Evolutionary conservation across 1,284 basidiomycete genomes (phyloP), one percentile per base, ranked within the genome.

Genomic region (Kalmanozyma brasiliensis): DNA sequence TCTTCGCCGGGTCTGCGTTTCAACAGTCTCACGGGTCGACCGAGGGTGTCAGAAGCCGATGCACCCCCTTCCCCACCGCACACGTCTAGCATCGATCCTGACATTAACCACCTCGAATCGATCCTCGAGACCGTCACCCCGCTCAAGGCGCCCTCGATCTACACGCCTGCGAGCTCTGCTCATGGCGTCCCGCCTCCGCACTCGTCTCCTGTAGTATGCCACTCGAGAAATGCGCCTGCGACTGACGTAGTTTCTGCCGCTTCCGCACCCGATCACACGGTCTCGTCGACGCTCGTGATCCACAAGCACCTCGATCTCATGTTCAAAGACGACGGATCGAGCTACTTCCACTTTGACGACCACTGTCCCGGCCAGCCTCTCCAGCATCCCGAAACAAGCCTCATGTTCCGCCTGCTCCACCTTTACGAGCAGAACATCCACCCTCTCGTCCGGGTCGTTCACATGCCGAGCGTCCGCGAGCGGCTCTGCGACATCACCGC

Each of bases 401-500:
- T 58, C 26, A 58, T 58, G 40, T 58, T 58, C 23, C 55, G 55
- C 6, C 23, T 58, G 6, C 34, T 49, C 11, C 55, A 58, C 26
- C 13, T 49, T 35, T 58, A 58, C n/a, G 36, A 58, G 42, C 47
- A 58, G 16, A 58, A 49, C 41, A 29, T 58, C 8, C 55, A 58
- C 22, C 41, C 55, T 8, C 13, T 58, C 10, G 19, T 58, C 47
- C 49, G 49, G 26, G 29, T 58, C 10, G 11, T 58, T 2, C 55
- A 58, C 13, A 32, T 49, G 33, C 55, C 55, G 16, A 49, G 38
- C 14, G 41, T 58, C 2, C 40, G 46, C 11, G 42, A 47, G n/a
- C 24, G 46, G 11, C 32, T 49, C 2, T 58, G 55, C 47, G 55
- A 58, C 23, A 49, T 58, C 24, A 35, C 47, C 7, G 47, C 55